Base-by-base conservation (phyloP, 306 rosid species). In the Pyrus betulifolia region DNA sequence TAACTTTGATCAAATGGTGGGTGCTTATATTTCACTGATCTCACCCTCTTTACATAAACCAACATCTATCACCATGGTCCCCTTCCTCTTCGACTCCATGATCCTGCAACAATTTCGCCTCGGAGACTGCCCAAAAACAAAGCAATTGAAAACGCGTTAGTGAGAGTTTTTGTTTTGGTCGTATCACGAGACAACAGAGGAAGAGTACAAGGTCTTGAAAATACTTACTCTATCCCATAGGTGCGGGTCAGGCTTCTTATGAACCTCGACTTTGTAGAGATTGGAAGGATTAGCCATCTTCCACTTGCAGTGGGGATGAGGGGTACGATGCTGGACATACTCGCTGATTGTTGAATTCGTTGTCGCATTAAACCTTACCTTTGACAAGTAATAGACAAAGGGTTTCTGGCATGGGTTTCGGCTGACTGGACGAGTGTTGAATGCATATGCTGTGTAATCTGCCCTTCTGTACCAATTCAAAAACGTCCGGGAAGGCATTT, bases 401-500 rank as follows among this genome's bases (percentile, higher is more conserved):
- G 99, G 96, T 71, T 96, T 96, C 61, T 96, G 99, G 82, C 99
- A 96, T 0, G 93, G 96, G 67, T 96, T 89, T 76, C 97, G 85
- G 74, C 79, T 87, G 54, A 96, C 98, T 0, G 99, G 98, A 2
- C 99, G 98, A 0, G 99, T 96, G 89, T 96, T 96, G 85, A 96
- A 96, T 22, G 99, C 96, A 13, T 96, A 96, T 1, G 99, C 99
- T 3, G 92, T 96, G 84, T 91, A 96, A 80, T 96, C 99, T 3
- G 97, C 99, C 65, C 93, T 90, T 54, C 77, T 86, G 44, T 96
- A 93, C 99, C 99, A 96, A 62, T 96, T 96, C 70, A 96, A 82
- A 84, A 96, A 96, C 2, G 99, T 92, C 70, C 99, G 88, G 0
- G 97, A 86, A 38, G 99, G 99, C 99, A 96, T 93, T 86, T 96